These are phyloP conservation scores for Paecilomyces formosus DNA, from an alignment of 2,329 filamentous ascomycete species.

Conservation along the genomic window DNA sequence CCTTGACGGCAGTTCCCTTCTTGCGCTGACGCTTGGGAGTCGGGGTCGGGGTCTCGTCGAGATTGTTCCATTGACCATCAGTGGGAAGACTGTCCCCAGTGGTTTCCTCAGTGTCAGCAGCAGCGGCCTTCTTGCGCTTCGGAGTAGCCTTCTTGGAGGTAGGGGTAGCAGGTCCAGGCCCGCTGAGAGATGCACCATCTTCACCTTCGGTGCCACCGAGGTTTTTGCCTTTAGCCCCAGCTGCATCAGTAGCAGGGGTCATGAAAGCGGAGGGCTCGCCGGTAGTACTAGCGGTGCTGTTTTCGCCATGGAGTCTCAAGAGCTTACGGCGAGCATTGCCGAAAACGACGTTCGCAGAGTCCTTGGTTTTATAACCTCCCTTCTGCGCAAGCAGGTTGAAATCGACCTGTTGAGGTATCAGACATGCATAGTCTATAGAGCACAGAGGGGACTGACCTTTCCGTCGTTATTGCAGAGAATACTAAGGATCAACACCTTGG, in stretches of 20 bases:
- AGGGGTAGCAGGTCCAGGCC: background rate
- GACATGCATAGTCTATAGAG: background rate
- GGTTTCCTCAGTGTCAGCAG: background rate
- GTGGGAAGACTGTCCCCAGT: background rate
- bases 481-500: constrained; percentile 7
- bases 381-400: constrained; percentile 27
- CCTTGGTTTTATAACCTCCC: constrained; percentile 28
- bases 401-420: constrained; percentile 25
- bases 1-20: background rate
- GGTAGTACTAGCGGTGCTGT: background rate
- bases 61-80: background rate
- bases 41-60: background rate
- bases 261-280: constrained; percentile 1
- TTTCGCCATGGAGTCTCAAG: constrained; percentile 3
- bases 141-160: background rate
- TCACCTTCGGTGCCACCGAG: background rate
- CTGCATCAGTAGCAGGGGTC: constrained; percentile 11
- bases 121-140: background rate
- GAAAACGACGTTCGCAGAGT: constrained; percentile 28
- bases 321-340: constrained; percentile 31
- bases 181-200: background rate
- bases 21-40: constrained; percentile 15
- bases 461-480: constrained; percentile 1
- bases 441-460: constrained; percentile 2
- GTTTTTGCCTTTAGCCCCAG: constrained; percentile 2